Conservation (phyloP, 306 rosid genomes). For the Datisca glomerata region DNA sequence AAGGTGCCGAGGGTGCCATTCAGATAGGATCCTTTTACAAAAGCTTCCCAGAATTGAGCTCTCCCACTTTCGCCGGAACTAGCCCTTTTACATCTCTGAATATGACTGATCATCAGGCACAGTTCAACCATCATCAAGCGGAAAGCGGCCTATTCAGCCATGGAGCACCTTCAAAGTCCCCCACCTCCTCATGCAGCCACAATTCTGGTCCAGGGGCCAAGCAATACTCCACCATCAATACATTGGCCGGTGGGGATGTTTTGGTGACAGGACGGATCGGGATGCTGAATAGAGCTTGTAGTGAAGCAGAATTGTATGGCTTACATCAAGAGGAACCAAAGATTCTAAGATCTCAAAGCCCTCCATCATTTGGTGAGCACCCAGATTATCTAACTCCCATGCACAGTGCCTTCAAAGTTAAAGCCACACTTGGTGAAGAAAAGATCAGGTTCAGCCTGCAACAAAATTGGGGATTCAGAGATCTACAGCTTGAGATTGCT, state of each 20-base stretch:
- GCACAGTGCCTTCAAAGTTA: conserved; percentile 27
- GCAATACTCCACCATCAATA: conserved; percentile 13
- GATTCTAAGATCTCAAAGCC: conserved; percentile 11
- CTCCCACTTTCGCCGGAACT: conserved; percentile 13
- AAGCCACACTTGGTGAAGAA: conserved; percentile 42
- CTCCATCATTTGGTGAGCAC: conserved; percentile 12
- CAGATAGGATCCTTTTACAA: conserved; percentile 41
- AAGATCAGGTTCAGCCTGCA: conserved; percentile 40
- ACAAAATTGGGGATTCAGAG: conserved; percentile 26
- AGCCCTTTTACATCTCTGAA: conserved; percentile 8
- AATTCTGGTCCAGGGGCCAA: conserved; percentile 20
- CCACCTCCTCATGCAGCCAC: conserved; percentile 28
- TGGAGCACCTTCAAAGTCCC: conserved; percentile 22
- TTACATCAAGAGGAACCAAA: conserved; percentile 22
- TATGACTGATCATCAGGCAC: conserved; percentile 8
- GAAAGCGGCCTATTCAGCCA: conserved; percentile 13
- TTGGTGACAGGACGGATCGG: conserved; percentile 19
- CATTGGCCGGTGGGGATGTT: conserved; percentile 10
- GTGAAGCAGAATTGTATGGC: conserved; percentile 12
- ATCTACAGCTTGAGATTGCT: conserved; percentile 40
- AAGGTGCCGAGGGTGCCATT: conserved; percentile 51
- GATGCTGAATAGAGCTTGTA: conserved; percentile 15
- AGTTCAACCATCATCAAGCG: conserved; percentile 8
- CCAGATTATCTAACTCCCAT: conserved; percentile 15
- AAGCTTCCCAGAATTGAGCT: conserved; percentile 45